Percentiles rank a stretch among this genome's conserved stretches.
Evolutionary conservation across 179 eudicot species (phyloP).

Genomic region (Patellifolia procumbens): DNA sequence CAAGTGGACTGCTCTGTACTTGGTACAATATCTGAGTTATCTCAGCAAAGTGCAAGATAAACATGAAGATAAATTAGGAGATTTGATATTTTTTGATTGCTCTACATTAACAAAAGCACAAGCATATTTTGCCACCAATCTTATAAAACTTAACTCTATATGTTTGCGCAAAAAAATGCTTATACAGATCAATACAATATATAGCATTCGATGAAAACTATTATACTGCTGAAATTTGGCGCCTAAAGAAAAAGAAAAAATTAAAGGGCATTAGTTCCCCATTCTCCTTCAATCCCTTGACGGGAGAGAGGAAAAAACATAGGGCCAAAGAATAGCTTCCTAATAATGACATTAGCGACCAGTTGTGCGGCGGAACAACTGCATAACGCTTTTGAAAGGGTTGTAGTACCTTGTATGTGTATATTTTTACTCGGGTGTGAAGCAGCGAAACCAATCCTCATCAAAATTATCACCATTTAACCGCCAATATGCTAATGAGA

Average conservation of each 20-base stretch:
- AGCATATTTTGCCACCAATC: background rate
- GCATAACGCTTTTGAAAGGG: slow-evolving; percentile 8
- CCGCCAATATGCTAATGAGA: slow-evolving; percentile 10
- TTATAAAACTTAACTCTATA: background rate
- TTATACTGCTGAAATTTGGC: slow-evolving; percentile 1
- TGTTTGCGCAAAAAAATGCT: slow-evolving; percentile 1
- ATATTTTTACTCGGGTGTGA: background rate
- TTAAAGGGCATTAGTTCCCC: background rate
- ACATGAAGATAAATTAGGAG: background rate
- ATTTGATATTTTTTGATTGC: background rate
- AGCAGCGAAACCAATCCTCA: slow-evolving; percentile 2
- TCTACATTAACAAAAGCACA: background rate
- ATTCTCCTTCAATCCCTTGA: background rate
- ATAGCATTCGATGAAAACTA: slow-evolving; percentile 11
- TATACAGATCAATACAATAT: background rate
- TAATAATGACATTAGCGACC: slow-evolving; percentile 10
- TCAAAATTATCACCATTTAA: background rate
- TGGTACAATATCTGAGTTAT: background rate
- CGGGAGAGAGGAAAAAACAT: slow-evolving; percentile 7
- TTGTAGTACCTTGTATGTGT: slow-evolving; percentile 6
- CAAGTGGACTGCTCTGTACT: too few species aligned
- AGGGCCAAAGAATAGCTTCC: slow-evolving; percentile 20
- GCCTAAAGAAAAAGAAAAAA: background rate
- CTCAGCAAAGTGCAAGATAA: background rate
- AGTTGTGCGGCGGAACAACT: background rate